Base-by-base conservation (phyloP, 108 stramenopile genomes). In the Nitzschia sp. region DNA sequence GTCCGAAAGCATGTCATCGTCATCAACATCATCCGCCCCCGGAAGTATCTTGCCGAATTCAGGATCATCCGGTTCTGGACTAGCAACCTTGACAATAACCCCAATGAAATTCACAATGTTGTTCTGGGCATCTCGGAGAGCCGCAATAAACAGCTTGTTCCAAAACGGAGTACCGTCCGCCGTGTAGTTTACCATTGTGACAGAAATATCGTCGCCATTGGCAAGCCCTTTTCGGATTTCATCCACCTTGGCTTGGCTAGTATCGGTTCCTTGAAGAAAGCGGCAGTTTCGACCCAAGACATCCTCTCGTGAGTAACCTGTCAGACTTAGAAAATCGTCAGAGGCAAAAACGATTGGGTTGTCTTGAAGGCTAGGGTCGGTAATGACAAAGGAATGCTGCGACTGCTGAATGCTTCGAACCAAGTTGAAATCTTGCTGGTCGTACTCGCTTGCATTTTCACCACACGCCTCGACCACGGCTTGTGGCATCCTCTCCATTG, bases 101-200 rank as follows among this genome's bases (percentile, higher is more conserved):
- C 98, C 98, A 56, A 98, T 93, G 68, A 85, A 97, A 71, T 98
- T 97, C 34, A 98, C 96, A 58, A 98, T 89, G 45, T 93, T 89
- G 32, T 94, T 91, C 25, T 89, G 81, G 0, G 95, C 90, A 77
- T 97, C 98, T 15, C 96, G 88, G 21, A 98, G 78, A 18, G 98
- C 92, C 3, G 98, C 97, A 68, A 98, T 90, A 71, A 97, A 98
- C 51, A 99, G 89, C 68, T 96, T 93, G 85, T 99, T 98, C 98
- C 98, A 99, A 80, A 99, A 99, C 0, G 98, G 87, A 27, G 85
- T 93, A 11, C 98, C 97, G 73, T 97, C 96, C 15, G 93, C 84
- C 68, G 87, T 95, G 77, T 98, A 99, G 82, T 99, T 99, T 17
- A 97, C 71, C 18, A 99, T 66, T 15, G 90, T 93, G 30, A 98